A percentile compares a stretch with the other conserved stretches of the same genome.
Evolutionary conservation across 169 alveolate species (phyloP).

Genomic region (Plasmodium ovale): DNA sequence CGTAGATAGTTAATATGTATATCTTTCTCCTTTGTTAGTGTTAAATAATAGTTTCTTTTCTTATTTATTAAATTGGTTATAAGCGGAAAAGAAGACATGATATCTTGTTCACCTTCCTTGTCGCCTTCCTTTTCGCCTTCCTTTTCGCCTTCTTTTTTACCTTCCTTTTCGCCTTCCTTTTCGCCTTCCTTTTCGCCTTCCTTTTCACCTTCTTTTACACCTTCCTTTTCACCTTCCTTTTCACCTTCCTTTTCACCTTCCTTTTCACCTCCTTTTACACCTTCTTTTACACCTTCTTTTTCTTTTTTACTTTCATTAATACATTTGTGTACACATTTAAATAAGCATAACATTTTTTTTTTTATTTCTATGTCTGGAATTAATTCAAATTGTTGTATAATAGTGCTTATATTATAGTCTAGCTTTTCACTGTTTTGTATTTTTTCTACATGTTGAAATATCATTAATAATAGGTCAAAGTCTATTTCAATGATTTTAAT

Average conservation of each 20-base stretch:
- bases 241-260: no score
- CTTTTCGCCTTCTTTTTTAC: no score
- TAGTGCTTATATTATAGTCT: neutral
- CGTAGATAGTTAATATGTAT: conserved; percentile 32
- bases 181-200: no score
- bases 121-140: no score
- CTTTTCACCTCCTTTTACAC: no score
- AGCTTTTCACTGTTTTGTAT: neutral
- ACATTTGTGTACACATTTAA: conserved; percentile 2
- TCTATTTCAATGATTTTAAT: conserved; percentile 58
- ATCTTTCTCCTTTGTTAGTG: conserved; percentile 57
- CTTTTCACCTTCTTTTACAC: no score
- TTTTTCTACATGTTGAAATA: conserved; percentile 7
- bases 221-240: no score
- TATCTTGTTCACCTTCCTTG: no score
- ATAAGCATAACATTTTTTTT: conserved; percentile 28
- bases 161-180: no score
- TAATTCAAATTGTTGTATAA: conserved; percentile 17
- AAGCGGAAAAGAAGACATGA: neutral
- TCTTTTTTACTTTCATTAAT: neutral
- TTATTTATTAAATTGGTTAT: conserved; percentile 24
- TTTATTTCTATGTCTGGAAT: conserved; percentile 68
- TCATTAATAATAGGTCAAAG: conserved; percentile 11
- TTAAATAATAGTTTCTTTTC: conserved; percentile 33
- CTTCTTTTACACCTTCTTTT: no score